Evolutionary conservation across 2,329 filamentous ascomycete genomes (phyloP), one percentile per base, ranked within the genome.

Genomic region (Pseudogymnoascus sp.): DNA sequence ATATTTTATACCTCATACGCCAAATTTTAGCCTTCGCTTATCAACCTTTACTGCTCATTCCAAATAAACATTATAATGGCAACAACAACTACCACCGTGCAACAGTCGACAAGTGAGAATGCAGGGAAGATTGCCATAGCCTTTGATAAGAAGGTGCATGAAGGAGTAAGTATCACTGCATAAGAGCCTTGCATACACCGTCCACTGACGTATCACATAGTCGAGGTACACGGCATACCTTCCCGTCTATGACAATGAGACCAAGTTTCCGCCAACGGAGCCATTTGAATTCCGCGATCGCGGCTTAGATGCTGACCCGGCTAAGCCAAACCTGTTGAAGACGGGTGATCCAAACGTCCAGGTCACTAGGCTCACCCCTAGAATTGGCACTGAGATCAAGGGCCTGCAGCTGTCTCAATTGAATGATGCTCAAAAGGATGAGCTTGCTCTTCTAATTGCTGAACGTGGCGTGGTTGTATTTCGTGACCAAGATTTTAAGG

Each of bases 241-340:
- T 8, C 87, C 87, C 0, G 85, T 83, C 4, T 89, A 86, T 85
- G 81, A 87, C 69, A 78, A 80, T 37, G 78, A 83, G 64, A 82
- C 85, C 73, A 79, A 78, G 65, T 88, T 85, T 67, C 79, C 82
- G 60, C 86, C 88, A 5, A 78, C 89, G 3, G 75, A 85, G 64
- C 82, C 82, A 0, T 92, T 90, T 67, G 80, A 87, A 70, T 86
- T 89, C 72, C 82, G 84, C 65, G 88, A 92, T 62, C 87, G 87
- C 67, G 88, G 88, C 67, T 87, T 85, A 68, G 84, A 89, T 67
- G 88, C 88, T 52, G 87, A 92, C 69, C 77, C 83, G 1, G 74
- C 79, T 1, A 90, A 87, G 68, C 80, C 84, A 0, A 87, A 90
- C 66, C 81, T 92, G 1, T 76, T 92, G 1, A 67, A 67, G 88